Evolutionary conservation across 345 rosid species (phyloP).

Genomic region (Xanthoceras sorbifolium): DNA sequence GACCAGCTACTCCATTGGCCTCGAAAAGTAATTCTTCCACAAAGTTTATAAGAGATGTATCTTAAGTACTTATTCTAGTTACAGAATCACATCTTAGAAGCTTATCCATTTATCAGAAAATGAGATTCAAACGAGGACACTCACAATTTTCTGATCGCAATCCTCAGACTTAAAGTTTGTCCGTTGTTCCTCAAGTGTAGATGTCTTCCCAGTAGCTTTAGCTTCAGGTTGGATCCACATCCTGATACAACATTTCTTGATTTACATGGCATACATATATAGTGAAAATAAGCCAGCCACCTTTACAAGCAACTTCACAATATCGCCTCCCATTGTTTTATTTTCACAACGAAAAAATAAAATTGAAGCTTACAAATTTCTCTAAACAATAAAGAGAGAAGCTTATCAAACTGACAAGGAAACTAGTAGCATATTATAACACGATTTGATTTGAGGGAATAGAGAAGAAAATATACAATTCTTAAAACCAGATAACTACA

Average conservation of each 20-base stretch:
- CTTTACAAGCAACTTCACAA: neutral
- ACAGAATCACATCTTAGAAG: constrained; percentile 3
- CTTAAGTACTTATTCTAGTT: neutral
- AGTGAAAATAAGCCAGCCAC: neutral
- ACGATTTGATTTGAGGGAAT: too few relatives aligned
- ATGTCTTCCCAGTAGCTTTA: constrained; percentile 20
- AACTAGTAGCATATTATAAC: neutral
- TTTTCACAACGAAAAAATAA: neutral
- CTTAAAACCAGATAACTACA: neutral
- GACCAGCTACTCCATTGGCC: neutral
- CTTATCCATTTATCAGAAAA: neutral
- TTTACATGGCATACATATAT: constrained; percentile 14
- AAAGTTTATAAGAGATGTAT: neutral
- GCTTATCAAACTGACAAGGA: neutral
- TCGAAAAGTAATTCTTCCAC: neutral
- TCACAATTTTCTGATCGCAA: constrained; percentile 43
- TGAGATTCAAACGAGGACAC: constrained; percentile 20
- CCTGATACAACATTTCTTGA: constrained; percentile 30
- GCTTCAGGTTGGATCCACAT: constrained; percentile 45
- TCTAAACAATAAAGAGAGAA: neutral
- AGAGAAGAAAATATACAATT: too few relatives aligned
- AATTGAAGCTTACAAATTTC: neutral
- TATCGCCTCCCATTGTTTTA: neutral
- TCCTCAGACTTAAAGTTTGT: constrained; percentile 18
- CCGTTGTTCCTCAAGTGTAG: constrained; percentile 3